These are phyloP conservation scores for Raffaelea albimanens DNA, from an alignment of 2,329 filamentous ascomycete genomes.

Conservation along the genomic window DNA sequence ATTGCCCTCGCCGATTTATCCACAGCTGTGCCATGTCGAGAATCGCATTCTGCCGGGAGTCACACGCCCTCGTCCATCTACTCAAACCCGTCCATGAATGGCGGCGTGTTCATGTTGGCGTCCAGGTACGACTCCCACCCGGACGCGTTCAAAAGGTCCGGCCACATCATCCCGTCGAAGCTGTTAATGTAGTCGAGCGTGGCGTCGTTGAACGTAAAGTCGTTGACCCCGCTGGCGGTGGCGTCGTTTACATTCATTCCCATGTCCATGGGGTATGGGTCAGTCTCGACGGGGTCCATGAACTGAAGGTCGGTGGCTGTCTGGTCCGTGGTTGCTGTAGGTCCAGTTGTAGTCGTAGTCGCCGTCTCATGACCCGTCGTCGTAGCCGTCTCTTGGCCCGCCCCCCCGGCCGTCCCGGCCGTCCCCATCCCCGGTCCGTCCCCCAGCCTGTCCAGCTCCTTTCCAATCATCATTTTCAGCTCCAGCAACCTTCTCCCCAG, in stretches of 20 bases:
- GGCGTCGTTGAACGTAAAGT: slow-evolving; percentile 13
- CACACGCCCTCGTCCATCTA: not conserved
- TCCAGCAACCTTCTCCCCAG: slow-evolving; percentile 12
- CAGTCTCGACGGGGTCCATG: not conserved
- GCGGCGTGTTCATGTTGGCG: slow-evolving; percentile 5
- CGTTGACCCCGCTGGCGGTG: not conserved
- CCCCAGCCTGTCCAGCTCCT: slow-evolving; percentile 9
- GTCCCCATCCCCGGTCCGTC: not conserved
- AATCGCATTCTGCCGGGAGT: not conserved
- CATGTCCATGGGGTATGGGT: not conserved
- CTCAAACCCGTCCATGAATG: slow-evolving; percentile 5
- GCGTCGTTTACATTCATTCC: not conserved
- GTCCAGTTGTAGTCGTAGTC: not conserved
- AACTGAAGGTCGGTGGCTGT: too few relatives aligned
- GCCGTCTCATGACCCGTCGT: too few relatives aligned
- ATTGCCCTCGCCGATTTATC: too few relatives aligned
- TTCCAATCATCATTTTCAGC: slow-evolving; percentile 9
- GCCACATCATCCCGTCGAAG: slow-evolving; percentile 12
- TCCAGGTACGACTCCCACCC: slow-evolving; percentile 9
- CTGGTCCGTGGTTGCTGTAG: too few relatives aligned
- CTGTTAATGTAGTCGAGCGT: slow-evolving; percentile 19
- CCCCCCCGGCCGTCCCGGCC: not conserved
- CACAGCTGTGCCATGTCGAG: not conserved
- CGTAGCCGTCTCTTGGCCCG: not conserved
- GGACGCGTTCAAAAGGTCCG: slow-evolving; percentile 6